Evolutionary conservation across 108 stramenopile genomes (phyloP), one percentile per base, ranked within the genome.

Genomic region (Chaetoceros muelleri): DNA sequence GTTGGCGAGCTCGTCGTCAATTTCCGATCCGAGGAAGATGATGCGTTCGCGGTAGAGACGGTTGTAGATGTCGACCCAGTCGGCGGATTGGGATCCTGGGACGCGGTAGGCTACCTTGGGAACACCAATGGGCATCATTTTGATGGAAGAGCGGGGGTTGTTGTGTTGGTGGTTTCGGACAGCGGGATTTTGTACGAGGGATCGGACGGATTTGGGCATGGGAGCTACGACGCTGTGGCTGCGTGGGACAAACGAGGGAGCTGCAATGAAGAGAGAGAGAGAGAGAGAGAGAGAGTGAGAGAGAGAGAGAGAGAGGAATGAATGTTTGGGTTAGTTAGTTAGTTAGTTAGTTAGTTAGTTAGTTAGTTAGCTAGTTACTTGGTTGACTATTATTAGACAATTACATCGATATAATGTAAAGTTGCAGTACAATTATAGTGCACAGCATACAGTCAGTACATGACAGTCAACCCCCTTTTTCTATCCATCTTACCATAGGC

Each of bases 51-150:
- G 80, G 77, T 96, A 96, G 19, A 98, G 76, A 52, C 97, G 90
- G 70, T 98, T 96, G 93, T 96, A 98, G 59, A 98, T 98, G 61
- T 98, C 97, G 25, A 98, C 95, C 96, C 95, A 82, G 54, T 81
- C 79, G 16, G 76, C 79, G 2, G 68, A 58, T 45, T 51, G 67
- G 30, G 78, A 63, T 31, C 85, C 85, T 2, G 86, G 97, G 58
- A 98, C 93, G 26, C 95, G 90, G 72, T 96, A 98, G 48, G 95
- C 97, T 61, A 98, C 97, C 84, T 95, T 92, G 48, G 94, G 94
- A 23, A 93, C 87, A 31, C 97, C 95, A 62, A 98, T 96, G 46
- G 97, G 97, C 97, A 98, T 96, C 97, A 98, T 98, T 58, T 81
- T 90, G 48, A 95, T 80, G 62, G 75, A 3, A n/a, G n/a, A n/a